A percentile compares a stretch with the other conserved stretches of the same genome.
phyloP scores from a whole-genome alignment of 805 yeast genomes.

The Lachancea cidri region DNA sequence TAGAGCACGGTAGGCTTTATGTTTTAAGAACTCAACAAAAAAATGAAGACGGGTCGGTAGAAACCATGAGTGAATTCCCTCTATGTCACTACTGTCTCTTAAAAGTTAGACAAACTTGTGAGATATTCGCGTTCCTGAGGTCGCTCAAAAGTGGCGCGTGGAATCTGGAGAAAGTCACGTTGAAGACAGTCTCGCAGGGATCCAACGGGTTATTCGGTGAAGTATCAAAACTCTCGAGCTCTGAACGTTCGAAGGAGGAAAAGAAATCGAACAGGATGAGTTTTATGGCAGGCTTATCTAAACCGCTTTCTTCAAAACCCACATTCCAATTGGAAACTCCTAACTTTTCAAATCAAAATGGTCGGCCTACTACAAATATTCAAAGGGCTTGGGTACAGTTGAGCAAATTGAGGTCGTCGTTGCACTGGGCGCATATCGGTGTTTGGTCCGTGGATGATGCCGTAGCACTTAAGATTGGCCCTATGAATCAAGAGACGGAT shows the following conservation, averaged over 20 bases:
- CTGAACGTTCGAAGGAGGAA: slow-evolving; percentile 15
- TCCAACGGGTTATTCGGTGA: slow-evolving; percentile 15
- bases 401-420: slow-evolving; percentile 57
- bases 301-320: slow-evolving; percentile 9
- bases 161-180: slow-evolving; percentile 44
- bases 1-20: slow-evolving; percentile 76
- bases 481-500: slow-evolving; percentile 9
- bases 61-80: slow-evolving; percentile 45
- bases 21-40: slow-evolving; percentile 47
- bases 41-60: slow-evolving; percentile 27
- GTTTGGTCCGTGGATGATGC: slow-evolving; percentile 54
- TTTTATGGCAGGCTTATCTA: slow-evolving; percentile 23
- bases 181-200: slow-evolving; percentile 11
- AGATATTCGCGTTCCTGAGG: slow-evolving; percentile 71
- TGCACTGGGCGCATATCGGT: slow-evolving; percentile 83
- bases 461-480: slow-evolving; percentile 23
- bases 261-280: slow-evolving; percentile 25
- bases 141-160: slow-evolving; percentile 56
- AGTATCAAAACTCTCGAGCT: slow-evolving; percentile 8
- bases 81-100: slow-evolving; percentile 78
- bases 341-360: slow-evolving; percentile 14
- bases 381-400: slow-evolving; percentile 61
- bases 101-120: slow-evolving; percentile 77
- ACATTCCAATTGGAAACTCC: slow-evolving; percentile 15
- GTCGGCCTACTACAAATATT: slow-evolving; percentile 32